Base-by-base conservation (phyloP, 2,329 filamentous ascomycete species). In the Pseudophaeomoniella oleicola region DNA sequence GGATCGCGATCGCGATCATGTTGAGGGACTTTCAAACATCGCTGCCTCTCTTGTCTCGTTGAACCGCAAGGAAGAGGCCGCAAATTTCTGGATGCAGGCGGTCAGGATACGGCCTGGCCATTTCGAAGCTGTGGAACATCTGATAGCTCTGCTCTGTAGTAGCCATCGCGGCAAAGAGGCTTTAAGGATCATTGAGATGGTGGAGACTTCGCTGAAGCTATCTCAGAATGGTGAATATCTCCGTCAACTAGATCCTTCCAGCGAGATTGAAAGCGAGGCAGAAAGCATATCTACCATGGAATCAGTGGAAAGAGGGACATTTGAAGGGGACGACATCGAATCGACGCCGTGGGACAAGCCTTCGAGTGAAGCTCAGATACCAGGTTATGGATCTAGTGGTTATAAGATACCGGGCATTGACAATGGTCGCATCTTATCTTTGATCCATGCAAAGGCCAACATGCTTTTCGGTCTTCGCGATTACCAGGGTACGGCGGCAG, bases 391-490 rank as follows among this genome's bases (percentile, higher is more conserved):
- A 1, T 79, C 78, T 3, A 90, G 83, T 55, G 87, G 86, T 12
- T 96, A 93, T 55, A 72, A 76, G 11, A 78, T 98, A 31, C 72
- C 86, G 4, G 86, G 80, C 2, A 75, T 72, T 31, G 90, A 98
- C 46, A 96, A 94, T 53, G 90, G 88, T 5, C 75, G 90, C 41
- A 85, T 98, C 50, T 70, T 98, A 32, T 82, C 86, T n/a, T 69
- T 98, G 12, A 77, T 96, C 30, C 90, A 98, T 58, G 87, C 88
- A 14, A 98, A 96, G 57, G 90, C 88, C n/a, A 96, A 96, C 44
- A 92, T 96, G 80, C 68, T 96, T 2, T 98, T 98, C 58, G 77
- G 83, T 16, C 63, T 92, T 18, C 88, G 88, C 32, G 80, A 94
- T 45, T 81, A 90, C 44, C 66, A 70, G 29, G 74, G 70, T 30